A percentile compares a stretch with the other conserved stretches of the same genome.
phyloP scores from a whole-genome alignment of 108 stramenopile species.

The Pseudonitzschia pungens region DNA sequence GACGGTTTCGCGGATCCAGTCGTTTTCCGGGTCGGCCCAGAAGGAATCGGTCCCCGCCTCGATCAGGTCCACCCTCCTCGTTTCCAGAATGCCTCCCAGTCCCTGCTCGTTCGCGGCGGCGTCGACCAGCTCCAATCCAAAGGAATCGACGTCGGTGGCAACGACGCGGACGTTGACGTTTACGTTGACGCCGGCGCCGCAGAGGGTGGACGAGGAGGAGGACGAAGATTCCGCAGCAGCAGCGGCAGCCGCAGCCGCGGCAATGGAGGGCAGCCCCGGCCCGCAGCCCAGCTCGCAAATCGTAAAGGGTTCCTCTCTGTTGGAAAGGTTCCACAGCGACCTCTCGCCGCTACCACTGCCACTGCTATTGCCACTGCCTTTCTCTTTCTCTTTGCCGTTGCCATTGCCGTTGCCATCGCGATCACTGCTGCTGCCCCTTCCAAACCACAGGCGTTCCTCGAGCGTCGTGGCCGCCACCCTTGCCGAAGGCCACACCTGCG shows the following conservation, averaged over 20 bases:
- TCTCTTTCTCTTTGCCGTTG: no score
- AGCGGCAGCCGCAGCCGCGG: conserved; percentile 34
- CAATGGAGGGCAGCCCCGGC: conserved; percentile 66
- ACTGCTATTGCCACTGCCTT: background rate
- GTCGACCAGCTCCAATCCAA: conserved; percentile 54
- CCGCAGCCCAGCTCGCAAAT: conserved; percentile 81
- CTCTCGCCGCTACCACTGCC: background rate
- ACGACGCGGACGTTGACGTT: conserved; percentile 33
- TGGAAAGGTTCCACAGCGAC: background rate
- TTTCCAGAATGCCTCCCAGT: conserved; percentile 27
- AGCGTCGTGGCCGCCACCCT: conserved; percentile 52
- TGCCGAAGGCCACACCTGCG: conserved; percentile 84
- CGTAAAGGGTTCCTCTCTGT: conserved; percentile 26
- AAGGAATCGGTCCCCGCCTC: background rate
- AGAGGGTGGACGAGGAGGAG: background rate
- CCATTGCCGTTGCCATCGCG: background rate
- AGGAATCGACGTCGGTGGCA: conserved; percentile 65
- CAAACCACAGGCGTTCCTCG: conserved; percentile 18
- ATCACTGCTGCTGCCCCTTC: background rate
- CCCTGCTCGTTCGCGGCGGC: conserved; percentile 64
- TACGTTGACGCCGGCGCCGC: no score
- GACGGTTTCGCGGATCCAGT: conserved; percentile 34
- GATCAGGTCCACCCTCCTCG: conserved; percentile 53
- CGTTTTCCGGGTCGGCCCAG: background rate
- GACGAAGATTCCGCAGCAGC: background rate